A percentile compares a stretch with the other conserved stretches of the same genome.
phyloP scores from a whole-genome alignment of 495 filamentous ascomycete species.

The Baudoinia panamericana region DNA sequence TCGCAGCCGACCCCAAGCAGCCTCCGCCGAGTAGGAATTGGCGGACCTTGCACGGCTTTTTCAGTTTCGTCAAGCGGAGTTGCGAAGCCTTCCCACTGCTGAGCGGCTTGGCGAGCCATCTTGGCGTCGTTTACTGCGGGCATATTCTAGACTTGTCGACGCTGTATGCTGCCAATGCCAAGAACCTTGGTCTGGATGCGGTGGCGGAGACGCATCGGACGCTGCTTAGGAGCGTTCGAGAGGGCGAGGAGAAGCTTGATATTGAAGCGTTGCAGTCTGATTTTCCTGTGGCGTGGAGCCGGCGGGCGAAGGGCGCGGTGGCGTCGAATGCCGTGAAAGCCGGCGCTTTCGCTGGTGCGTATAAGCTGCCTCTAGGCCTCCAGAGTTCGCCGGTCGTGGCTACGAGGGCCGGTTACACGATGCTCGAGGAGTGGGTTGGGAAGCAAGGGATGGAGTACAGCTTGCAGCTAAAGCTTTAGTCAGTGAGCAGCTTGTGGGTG shows the following conservation, averaged over 20 bases:
- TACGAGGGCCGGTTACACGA: conserved; percentile 11
- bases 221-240: conserved; percentile 13
- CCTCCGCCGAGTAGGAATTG: conserved; percentile 1
- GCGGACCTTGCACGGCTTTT: conserved; percentile 13
- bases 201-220: conserved; percentile 22
- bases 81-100: conserved; percentile 11
- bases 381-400: conserved; percentile 11
- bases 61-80: conserved; percentile 12
- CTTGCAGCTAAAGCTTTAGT: conserved; percentile 14
- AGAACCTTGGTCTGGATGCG: not conserved
- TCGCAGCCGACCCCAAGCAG: conserved; percentile 11
- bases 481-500: too few species aligned
- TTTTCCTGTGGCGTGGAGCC: conserved; percentile 13
- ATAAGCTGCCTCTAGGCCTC: conserved; percentile 12
- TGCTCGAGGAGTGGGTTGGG: conserved; percentile 16
- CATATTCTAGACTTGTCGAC: conserved; percentile 2
- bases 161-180: not conserved
- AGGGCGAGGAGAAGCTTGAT: conserved; percentile 22
- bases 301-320: conserved; percentile 1
- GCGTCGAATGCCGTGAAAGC: not conserved
- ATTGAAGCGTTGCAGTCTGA: conserved; percentile 11
- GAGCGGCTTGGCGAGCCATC: conserved; percentile 3
- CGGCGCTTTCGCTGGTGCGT: conserved; percentile 7
- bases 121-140: conserved; percentile 11
- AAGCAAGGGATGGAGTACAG: conserved; percentile 12